phyloP scores from a whole-genome alignment of 2,329 filamentous ascomycete species.

The Penicillium sclerotigenum region DNA sequence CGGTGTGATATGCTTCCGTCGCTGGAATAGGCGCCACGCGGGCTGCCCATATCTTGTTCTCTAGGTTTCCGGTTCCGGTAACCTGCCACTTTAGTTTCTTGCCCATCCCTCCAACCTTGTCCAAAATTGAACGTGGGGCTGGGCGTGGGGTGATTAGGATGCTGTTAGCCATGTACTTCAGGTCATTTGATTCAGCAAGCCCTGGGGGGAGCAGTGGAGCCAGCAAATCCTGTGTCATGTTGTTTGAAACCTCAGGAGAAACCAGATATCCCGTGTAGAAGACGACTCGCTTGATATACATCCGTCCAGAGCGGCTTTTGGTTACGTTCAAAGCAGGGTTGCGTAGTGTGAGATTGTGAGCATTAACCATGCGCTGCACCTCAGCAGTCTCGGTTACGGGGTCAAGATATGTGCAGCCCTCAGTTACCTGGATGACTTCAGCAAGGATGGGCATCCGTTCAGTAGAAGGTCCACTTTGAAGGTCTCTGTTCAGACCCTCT shows the following conservation, averaged over 20 bases:
- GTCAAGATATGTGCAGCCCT: constrained; percentile 69
- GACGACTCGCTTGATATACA: constrained; percentile 79
- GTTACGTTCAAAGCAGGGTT: constrained; percentile 33
- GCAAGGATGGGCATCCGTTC: constrained; percentile 65
- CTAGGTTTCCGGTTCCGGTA: constrained; percentile 68
- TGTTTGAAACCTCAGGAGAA: constrained; percentile 65
- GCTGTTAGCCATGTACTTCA: constrained; percentile 81
- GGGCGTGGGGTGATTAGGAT: constrained; percentile 84
- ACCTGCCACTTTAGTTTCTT: constrained; percentile 82
- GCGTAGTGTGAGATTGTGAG: constrained; percentile 62
- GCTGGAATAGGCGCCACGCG: constrained; percentile 69
- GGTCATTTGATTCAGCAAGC: constrained; percentile 61
- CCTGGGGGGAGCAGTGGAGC: constrained; percentile 60
- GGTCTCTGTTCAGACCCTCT: constrained; percentile 66
- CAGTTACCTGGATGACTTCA: constrained; percentile 83
- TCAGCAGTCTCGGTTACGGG: constrained; percentile 76
- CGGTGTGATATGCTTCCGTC: constrained; percentile 68
- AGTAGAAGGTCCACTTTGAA: constrained; percentile 45
- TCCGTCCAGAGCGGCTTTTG: constrained; percentile 46
- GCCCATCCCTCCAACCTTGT: constrained; percentile 83
- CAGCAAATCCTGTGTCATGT: constrained; percentile 61
- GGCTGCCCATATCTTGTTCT: constrained; percentile 85
- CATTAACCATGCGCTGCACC: constrained; percentile 84
- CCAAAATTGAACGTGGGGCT: constrained; percentile 67
- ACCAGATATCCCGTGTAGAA: constrained; percentile 94